A percentile compares a stretch with the other conserved stretches of the same genome.
phyloP scores from a whole-genome alignment of 306 rosid genomes.

The Delonix regia region DNA sequence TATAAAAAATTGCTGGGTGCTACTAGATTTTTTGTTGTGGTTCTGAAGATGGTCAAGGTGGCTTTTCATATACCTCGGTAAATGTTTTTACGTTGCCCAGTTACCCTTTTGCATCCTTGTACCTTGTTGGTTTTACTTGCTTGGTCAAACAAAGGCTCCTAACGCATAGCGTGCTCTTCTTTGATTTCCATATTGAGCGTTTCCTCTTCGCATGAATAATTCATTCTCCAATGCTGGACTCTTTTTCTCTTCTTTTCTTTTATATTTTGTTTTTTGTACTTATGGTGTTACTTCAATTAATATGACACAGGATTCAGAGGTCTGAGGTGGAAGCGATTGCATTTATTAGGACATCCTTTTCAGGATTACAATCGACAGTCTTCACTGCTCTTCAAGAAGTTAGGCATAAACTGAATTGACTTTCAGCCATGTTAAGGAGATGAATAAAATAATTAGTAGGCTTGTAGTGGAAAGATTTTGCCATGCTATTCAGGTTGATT shows the following conservation, averaged over 20 bases:
- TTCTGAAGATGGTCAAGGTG: background rate
- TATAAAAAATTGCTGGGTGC: conserved; percentile 4
- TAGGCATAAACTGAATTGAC: conserved; percentile 37
- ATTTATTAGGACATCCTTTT: conserved; percentile 16
- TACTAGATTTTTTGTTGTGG: conserved; percentile 2
- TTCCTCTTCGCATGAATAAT: background rate
- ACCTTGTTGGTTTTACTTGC: background rate
- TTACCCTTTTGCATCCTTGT: background rate
- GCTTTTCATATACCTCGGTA: background rate
- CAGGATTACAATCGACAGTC: conserved; percentile 18
- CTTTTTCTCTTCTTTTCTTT: background rate
- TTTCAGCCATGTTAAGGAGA: conserved; percentile 36
- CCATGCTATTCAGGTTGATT: conserved; percentile 43
- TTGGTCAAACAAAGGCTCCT: background rate
- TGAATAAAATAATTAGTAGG: conserved; percentile 23
- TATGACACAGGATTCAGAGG: conserved; percentile 58
- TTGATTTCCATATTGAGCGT: background rate
- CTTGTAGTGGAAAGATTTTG: conserved; percentile 25
- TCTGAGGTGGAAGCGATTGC: conserved; percentile 38
- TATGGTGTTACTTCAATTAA: conserved; percentile 26
- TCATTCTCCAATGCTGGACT: background rate
- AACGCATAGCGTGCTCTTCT: background rate
- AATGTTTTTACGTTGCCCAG: background rate
- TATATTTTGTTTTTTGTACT: conserved; percentile 15
- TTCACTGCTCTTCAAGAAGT: conserved; percentile 3